Percentiles rank a stretch among this genome's conserved stretches.
phyloP scores from a whole-genome alignment of 768 basidiomycete species.

The Aureoboletus auriporus region DNA sequence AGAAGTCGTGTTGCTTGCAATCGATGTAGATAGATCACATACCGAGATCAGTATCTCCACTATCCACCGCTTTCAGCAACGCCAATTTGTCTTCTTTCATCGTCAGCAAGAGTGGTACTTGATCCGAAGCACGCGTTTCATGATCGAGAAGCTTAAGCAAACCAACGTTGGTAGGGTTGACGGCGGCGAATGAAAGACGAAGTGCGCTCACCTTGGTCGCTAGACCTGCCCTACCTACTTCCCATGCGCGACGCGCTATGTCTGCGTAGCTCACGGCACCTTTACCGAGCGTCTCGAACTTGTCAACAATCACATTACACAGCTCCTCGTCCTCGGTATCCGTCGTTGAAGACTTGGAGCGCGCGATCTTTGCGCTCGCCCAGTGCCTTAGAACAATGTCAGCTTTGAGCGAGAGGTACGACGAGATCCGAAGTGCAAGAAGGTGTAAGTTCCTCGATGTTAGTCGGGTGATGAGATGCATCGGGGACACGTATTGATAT shows the following conservation, averaged over 20 bases:
- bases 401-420: constrained; percentile 77
- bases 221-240: constrained; percentile 71
- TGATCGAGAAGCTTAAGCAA: constrained; percentile 75
- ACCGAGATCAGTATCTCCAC: constrained; percentile 95
- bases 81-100: constrained; percentile 96
- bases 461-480: constrained; percentile 76
- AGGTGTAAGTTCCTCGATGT: constrained; percentile 87
- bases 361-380: constrained; percentile 89
- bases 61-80: constrained; percentile 84
- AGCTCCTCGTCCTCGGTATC: constrained; percentile 71
- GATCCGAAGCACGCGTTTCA: constrained; percentile 83
- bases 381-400: constrained; percentile 91
- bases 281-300: constrained; percentile 79
- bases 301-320: constrained; percentile 81
- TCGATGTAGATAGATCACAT: constrained; percentile 15
- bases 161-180: background rate
- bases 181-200: background rate
- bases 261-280: constrained; percentile 88
- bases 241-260: constrained; percentile 92
- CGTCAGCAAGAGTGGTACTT: constrained; percentile 85
- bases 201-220: constrained; percentile 68
- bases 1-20: background rate
- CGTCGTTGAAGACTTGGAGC: constrained; percentile 59
- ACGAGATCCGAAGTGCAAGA: constrained; percentile 86
- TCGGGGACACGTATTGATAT: constrained; percentile 77